Conservation (phyloP, 495 filamentous ascomycete genomes). For the Jackrogersella minutella region DNA sequence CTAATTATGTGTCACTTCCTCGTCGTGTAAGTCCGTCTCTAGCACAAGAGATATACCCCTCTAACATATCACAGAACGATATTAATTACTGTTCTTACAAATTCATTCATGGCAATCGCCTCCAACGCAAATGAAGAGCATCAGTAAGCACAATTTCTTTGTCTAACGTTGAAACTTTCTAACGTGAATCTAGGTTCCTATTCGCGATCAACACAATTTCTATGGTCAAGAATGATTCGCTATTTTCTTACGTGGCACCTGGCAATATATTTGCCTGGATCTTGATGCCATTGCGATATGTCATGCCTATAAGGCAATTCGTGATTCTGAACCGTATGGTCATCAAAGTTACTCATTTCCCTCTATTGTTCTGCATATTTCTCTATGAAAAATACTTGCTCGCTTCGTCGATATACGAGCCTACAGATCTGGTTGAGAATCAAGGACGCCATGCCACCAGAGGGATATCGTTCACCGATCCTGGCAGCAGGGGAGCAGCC, state of each 20-base stretch:
- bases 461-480: slow-evolving; percentile 63
- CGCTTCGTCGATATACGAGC: slow-evolving; percentile 72
- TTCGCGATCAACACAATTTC: slow-evolving; percentile 95
- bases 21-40: slow-evolving; percentile 64
- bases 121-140: slow-evolving; percentile 93
- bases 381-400: slow-evolving; percentile 84
- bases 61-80: slow-evolving; percentile 66
- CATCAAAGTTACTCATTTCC: slow-evolving; percentile 90
- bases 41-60: neutral
- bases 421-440: slow-evolving; percentile 72
- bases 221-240: slow-evolving; percentile 92
- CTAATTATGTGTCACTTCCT: slow-evolving; percentile 94
- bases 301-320: slow-evolving; percentile 79
- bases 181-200: slow-evolving; percentile 62
- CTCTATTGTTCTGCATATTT: slow-evolving; percentile 83
- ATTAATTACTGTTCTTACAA: slow-evolving; percentile 89
- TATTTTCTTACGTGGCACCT: slow-evolving; percentile 91
- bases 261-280: slow-evolving; percentile 90
- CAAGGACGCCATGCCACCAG: slow-evolving; percentile 48
- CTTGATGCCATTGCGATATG: slow-evolving; percentile 77
- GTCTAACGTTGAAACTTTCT: neutral
- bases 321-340: slow-evolving; percentile 82
- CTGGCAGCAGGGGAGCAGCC: slow-evolving; percentile 51
- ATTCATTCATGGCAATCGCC: slow-evolving; percentile 92
- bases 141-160: slow-evolving; percentile 57